Evolutionary conservation across 2,329 filamentous ascomycete species (phyloP), one percentile per base, ranked within the genome.

Genomic region (Alternaria novae-zelandiae): DNA sequence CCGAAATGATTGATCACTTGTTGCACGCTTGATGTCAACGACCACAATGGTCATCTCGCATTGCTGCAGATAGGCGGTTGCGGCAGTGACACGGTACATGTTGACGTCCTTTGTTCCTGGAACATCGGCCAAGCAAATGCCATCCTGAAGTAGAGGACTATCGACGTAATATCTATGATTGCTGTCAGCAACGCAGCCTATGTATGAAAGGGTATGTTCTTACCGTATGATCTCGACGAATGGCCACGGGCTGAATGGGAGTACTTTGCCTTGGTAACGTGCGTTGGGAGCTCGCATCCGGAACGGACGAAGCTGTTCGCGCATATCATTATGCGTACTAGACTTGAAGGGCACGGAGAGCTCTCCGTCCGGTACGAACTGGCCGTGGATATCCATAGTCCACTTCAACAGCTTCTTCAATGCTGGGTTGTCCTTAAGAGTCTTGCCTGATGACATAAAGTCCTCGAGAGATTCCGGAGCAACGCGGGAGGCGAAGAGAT

Each of bases 41-140:
- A 76, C 72, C 0, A 73, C 65, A 1, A 73, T 68, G 2, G 69
- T 71, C 44, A 70, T 63, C 11, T 74, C 63, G 21, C 71, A 70
- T 4, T 32, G 36, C 20, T 70, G 61, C 11, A 74, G 50, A 49
- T 74, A 73, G 0, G 45, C 13, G 1, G 57, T 68, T 0, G 72
- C 59, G 2, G 36, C 23, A 2, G 68, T 26, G 1, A 71, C 58
- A 1, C 72, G 67, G 3, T 50, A 61, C 0, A 51, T 30, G 20
- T 70, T 73, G 11, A 64, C 59, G 9, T 76, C 70, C 1, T 59
- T 53, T 5, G 32, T 50, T 5, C 71, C 70, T 0, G 72, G 69
- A 3, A 72, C 28, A 41, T 75, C 72, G 0, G 66, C 70, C 7
- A 61, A 30, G 15, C 58, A 61, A 6, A 56, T n/a, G 15, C 32